Conservation (phyloP, 2,329 filamentous ascomycete genomes). For the Ceratocystis albifundus region DNA sequence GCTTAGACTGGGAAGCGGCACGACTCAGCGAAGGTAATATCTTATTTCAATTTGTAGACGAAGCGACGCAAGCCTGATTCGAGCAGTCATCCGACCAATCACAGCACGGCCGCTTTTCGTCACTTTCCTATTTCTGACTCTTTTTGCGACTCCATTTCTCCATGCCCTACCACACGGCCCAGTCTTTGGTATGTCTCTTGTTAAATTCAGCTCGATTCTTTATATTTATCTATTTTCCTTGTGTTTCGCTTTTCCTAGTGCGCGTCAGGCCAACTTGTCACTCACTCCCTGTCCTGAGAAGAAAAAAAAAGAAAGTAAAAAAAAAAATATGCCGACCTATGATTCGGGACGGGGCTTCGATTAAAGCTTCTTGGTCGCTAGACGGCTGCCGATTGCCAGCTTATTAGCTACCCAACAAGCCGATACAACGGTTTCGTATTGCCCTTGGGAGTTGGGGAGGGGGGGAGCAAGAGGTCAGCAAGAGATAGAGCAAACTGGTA, state of each 20-base stretch:
- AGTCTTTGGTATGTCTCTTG: no score
- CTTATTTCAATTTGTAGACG: no score
- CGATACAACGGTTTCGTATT: neutral
- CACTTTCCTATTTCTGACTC: neutral
- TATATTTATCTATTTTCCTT: neutral
- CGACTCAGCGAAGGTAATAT: no score
- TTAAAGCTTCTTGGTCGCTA: neutral
- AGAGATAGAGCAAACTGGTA: neutral
- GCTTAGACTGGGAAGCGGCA: no score
- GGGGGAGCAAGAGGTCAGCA: neutral
- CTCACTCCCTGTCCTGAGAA: neutral
- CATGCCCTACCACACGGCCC: neutral
- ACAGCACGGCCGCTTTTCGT: neutral
- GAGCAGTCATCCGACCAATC: neutral
- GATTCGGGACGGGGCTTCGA: neutral
- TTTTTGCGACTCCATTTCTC: neutral
- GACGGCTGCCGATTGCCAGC: neutral
- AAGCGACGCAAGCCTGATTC: neutral
- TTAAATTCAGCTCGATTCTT: neutral
- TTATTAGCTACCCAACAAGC: neutral
- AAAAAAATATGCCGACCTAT: neutral
- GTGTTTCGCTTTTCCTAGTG: no score
- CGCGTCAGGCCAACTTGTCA: neutral
- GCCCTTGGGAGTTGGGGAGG: neutral
- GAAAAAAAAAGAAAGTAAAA: neutral